Evolutionary conservation across 139 green algal genomes (phyloP).

Genomic region (Monoraphidium neglectum): DNA sequence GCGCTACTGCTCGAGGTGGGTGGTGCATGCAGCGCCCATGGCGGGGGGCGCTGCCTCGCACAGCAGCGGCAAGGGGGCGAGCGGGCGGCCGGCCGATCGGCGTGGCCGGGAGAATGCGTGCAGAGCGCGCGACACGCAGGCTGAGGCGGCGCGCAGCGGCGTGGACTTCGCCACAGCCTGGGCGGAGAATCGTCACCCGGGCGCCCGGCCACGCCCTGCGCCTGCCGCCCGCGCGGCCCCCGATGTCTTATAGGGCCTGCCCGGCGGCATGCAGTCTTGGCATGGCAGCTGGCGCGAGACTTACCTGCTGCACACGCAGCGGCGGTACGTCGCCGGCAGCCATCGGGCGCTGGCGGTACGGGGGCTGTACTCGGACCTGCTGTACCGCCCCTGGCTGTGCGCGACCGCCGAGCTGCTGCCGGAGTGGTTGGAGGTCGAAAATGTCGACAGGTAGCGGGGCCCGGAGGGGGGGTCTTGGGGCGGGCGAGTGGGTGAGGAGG

Average conservation of each 20-base stretch:
- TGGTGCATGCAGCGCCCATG: background rate
- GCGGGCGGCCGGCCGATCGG: too few relatives aligned
- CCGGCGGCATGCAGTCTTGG: constrained; percentile 21
- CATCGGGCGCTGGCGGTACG: constrained; percentile 7
- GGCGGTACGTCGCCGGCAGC: constrained; percentile 7
- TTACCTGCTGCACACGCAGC: constrained; percentile 34
- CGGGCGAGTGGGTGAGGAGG: background rate
- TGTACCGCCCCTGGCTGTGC: constrained; percentile 91
- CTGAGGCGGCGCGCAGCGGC: too few relatives aligned
- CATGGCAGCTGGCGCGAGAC: constrained; percentile 61
- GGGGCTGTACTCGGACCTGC: constrained; percentile 76
- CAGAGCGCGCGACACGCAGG: too few relatives aligned
- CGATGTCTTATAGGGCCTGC: background rate
- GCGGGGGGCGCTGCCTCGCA: background rate
- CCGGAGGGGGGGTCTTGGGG: background rate
- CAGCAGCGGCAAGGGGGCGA: too few relatives aligned
- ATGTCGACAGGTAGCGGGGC: constrained; percentile 62
- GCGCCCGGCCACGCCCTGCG: too few relatives aligned
- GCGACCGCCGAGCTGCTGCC: constrained; percentile 57
- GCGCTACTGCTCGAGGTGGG: constrained; percentile 76
- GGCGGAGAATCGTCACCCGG: too few relatives aligned
- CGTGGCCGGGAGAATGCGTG: too few relatives aligned
- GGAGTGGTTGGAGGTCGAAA: constrained; percentile 84
- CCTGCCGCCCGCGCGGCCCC: too few relatives aligned
- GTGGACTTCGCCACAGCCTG: too few relatives aligned